Percentiles rank a stretch among this genome's conserved stretches.
Evolutionary conservation across 192 early-diverging fungal genomes (phyloP).

Genomic region (Geranomyces michiganensis): DNA sequence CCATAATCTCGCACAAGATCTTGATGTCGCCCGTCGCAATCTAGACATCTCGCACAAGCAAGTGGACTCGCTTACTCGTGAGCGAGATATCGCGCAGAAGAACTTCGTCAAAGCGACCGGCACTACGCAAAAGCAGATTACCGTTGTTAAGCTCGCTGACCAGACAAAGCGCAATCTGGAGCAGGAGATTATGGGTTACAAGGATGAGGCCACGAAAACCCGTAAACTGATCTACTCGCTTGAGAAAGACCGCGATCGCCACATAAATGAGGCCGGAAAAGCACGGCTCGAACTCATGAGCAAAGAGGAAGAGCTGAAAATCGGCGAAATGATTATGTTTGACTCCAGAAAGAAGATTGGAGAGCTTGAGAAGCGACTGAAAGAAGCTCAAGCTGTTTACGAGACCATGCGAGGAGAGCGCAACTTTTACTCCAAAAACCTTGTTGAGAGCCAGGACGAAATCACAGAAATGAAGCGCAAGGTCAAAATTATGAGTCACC

Average conservation of each 20-base stretch:
- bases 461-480: constrained; percentile 67
- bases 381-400: constrained; percentile 63
- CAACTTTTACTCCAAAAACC: constrained; percentile 63
- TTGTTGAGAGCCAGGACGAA: constrained; percentile 64
- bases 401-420: constrained; percentile 63
- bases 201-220: constrained; percentile 66
- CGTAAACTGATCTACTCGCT: constrained; percentile 65
- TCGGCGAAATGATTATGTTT: constrained; percentile 63
- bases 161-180: constrained; percentile 63
- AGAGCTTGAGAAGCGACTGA: constrained; percentile 61
- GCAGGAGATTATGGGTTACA: constrained; percentile 61
- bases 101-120: constrained; percentile 59
- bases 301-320: constrained; percentile 62
- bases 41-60: constrained; percentile 44
- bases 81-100: constrained; percentile 63
- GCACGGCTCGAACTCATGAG: constrained; percentile 32
- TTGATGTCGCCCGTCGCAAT: constrained; percentile 46
- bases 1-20: constrained; percentile 45
- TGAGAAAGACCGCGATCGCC: constrained; percentile 60
- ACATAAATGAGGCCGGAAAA: constrained; percentile 50
- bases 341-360: constrained; percentile 61
- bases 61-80: constrained; percentile 50
- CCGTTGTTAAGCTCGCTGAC: constrained; percentile 57
- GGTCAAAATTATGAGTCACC: constrained; percentile 65
- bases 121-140: constrained; percentile 57